These are phyloP conservation scores for Sarocladium strictum DNA, from an alignment of 2,329 filamentous ascomycete species.

Conservation along the genomic window DNA sequence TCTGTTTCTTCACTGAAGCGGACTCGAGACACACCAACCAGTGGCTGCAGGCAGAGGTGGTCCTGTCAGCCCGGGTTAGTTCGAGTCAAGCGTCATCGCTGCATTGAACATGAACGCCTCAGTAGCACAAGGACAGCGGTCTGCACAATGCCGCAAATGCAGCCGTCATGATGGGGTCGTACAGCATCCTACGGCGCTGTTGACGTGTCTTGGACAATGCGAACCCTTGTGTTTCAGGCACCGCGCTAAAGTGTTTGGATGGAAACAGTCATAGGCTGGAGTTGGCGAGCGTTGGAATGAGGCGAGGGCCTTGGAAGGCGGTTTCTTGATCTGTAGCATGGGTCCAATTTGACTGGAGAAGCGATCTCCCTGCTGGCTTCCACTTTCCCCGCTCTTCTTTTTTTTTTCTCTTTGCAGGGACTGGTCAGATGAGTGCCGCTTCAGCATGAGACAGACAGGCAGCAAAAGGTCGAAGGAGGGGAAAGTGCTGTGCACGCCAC, in stretches of 20 bases:
- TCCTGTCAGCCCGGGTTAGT: background rate
- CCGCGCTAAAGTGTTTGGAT: background rate
- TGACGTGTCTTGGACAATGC: background rate
- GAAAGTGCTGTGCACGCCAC: too few species aligned
- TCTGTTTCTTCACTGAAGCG: background rate
- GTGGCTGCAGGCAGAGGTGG: too few species aligned
- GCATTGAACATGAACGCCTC: background rate
- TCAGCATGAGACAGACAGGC: too few species aligned
- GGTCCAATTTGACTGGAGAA: too few species aligned
- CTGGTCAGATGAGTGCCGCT: too few species aligned
- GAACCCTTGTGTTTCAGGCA: background rate
- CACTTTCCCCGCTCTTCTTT: too few species aligned
- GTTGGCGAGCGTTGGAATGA: background rate
- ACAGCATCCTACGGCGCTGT: background rate
- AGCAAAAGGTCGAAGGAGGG: too few species aligned
- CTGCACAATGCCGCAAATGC: slow-evolving; percentile 6
- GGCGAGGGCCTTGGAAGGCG: too few species aligned
- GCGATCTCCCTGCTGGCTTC: too few species aligned
- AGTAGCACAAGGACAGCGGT: background rate
- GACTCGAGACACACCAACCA: background rate
- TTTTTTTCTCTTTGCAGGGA: too few species aligned
- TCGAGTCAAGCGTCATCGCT: background rate
- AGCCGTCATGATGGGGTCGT: background rate
- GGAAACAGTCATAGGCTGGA: background rate
- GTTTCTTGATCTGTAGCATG: too few species aligned